Percentiles rank a stretch among this genome's conserved stretches.
Evolutionary conservation across 805 yeast species (phyloP).

Genomic region (Komagataella phaffii): DNA sequence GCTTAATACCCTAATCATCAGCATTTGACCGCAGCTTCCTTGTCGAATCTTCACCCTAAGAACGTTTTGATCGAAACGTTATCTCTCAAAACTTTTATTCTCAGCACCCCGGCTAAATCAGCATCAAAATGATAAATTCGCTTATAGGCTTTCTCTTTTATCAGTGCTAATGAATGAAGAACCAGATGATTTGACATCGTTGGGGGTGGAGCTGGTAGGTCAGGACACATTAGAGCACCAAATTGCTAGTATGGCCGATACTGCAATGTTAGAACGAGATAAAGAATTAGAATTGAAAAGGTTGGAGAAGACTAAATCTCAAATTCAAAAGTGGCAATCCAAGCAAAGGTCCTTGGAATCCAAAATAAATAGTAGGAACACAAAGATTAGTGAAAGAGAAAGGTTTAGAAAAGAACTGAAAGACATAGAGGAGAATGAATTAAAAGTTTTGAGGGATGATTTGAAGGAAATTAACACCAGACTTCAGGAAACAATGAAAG

Average conservation of each 20-base stretch:
- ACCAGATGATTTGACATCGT: constrained; percentile 14
- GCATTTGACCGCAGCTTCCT: neutral
- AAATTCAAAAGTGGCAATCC: constrained; percentile 25
- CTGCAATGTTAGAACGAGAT: constrained; percentile 45
- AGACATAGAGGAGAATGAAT: constrained; percentile 32
- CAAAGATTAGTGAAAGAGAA: constrained; percentile 54
- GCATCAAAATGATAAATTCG: neutral
- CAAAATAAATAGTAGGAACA: constrained; percentile 33
- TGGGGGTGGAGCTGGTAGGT: constrained; percentile 54
- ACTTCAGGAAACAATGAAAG: constrained; percentile 15
- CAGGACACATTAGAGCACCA: constrained; percentile 69
- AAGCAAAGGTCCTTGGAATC: constrained; percentile 34
- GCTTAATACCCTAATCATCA: neutral
- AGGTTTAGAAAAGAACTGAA: constrained; percentile 39
- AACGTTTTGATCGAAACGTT: neutral
- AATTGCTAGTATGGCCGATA: constrained; percentile 59
- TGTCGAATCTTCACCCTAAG: neutral
- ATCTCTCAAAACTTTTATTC: neutral
- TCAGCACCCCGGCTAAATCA: too few species aligned
- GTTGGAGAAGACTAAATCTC: constrained; percentile 49
- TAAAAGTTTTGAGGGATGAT: constrained; percentile 44
- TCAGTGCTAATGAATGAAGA: neutral
- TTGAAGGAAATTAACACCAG: constrained; percentile 40
- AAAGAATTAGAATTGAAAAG: constrained; percentile 64
- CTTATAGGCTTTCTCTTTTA: neutral